phyloP scores from a whole-genome alignment of 345 rosid genomes.

The Hibiscus trionum region DNA sequence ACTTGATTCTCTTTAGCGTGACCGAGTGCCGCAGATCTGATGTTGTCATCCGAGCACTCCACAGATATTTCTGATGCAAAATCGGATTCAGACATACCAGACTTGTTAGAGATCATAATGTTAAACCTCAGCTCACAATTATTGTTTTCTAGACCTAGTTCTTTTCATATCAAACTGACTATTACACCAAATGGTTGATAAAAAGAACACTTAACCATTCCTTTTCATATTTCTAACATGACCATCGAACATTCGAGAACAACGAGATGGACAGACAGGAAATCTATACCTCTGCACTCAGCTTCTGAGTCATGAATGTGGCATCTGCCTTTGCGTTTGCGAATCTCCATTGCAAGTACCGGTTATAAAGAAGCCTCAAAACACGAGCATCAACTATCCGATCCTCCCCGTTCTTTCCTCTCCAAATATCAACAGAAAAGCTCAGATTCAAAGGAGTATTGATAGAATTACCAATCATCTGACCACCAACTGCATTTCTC shows the following conservation, averaged over 20 bases:
- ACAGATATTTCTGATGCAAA: conserved; percentile 53
- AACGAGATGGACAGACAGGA: background rate
- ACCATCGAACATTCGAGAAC: too few species aligned
- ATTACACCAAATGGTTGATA: too few species aligned
- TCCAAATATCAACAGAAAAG: background rate
- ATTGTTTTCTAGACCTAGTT: background rate
- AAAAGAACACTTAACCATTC: too few species aligned
- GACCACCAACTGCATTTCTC: background rate
- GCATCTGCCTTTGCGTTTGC: background rate
- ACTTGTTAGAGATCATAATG: background rate
- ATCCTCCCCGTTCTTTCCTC: background rate
- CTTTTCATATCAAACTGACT: too few species aligned
- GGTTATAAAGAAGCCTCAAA: background rate
- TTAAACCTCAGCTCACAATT: background rate
- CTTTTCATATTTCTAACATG: too few species aligned
- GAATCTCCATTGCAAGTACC: background rate
- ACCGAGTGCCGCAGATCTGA: conserved; percentile 71
- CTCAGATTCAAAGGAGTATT: background rate
- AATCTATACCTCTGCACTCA: background rate
- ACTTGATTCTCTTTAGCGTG: conserved; percentile 42
- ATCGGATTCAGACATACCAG: background rate
- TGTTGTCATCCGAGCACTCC: conserved; percentile 74
- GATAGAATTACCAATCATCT: background rate
- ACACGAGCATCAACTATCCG: background rate
- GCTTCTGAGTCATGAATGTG: background rate